These are phyloP conservation scores for Sporothrix pallida DNA, from an alignment of 2,329 filamentous ascomycete species.

Conservation along the genomic window DNA sequence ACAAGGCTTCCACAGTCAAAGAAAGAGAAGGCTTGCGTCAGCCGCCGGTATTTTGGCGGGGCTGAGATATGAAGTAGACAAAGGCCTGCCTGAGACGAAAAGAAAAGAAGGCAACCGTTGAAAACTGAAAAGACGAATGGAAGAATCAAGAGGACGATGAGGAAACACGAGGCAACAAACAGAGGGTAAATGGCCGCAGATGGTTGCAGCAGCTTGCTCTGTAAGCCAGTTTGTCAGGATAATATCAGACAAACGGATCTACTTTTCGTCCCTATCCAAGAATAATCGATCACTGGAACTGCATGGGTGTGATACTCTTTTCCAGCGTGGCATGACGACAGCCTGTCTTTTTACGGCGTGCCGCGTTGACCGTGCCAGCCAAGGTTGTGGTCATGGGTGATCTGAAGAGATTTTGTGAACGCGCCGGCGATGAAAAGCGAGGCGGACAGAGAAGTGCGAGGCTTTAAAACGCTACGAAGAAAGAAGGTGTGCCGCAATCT, in stretches of 20 bases:
- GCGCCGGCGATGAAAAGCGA: background rate
- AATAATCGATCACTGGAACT: slow-evolving; percentile 11
- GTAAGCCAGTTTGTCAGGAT: background rate
- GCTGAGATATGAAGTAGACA: slow-evolving; percentile 10
- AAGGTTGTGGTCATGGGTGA: background rate
- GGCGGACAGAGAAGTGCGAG: background rate
- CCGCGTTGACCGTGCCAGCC: slow-evolving; percentile 12
- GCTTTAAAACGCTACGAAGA: slow-evolving; percentile 8
- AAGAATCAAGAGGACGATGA: background rate
- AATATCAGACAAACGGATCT: slow-evolving; percentile 8
- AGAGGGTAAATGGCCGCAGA: background rate
- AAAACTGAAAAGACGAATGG: too few relatives aligned
- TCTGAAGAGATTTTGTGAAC: background rate
- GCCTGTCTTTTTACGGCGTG: slow-evolving; percentile 29
- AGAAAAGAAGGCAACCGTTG: too few relatives aligned
- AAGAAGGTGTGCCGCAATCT: slow-evolving; percentile 26
- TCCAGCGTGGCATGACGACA: slow-evolving; percentile 26
- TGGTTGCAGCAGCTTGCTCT: background rate
- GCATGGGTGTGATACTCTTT: background rate
- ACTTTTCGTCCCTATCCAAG: slow-evolving; percentile 9
- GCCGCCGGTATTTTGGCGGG: slow-evolving; percentile 25
- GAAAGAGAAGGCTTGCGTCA: slow-evolving; percentile 25
- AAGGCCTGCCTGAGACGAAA: background rate
- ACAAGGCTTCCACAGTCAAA: background rate
- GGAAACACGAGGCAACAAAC: background rate